Evolutionary conservation across 208 protist genomes (phyloP).

Genomic region (Trypanosomatidae sp.): DNA sequence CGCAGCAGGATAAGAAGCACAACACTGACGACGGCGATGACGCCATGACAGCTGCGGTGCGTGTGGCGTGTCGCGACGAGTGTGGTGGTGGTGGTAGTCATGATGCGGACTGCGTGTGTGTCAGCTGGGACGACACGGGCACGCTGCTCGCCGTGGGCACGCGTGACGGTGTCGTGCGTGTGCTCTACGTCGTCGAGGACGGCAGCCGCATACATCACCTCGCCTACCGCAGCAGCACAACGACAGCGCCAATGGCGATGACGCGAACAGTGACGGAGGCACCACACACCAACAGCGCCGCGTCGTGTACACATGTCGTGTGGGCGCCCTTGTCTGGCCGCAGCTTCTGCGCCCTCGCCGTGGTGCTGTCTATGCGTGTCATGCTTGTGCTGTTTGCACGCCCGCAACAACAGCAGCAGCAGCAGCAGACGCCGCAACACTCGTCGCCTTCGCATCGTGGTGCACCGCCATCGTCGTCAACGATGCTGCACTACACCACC

Average conservation of each 20-base stretch:
- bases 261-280: too few species aligned
- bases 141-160: constrained; percentile 44
- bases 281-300: neutral
- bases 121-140: constrained; percentile 55
- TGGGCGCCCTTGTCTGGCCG: constrained; percentile 65
- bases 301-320: constrained; percentile 33
- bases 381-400: constrained; percentile 50
- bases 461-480: too few species aligned
- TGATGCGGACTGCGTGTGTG: constrained; percentile 17
- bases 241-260: too few species aligned
- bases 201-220: constrained; percentile 14
- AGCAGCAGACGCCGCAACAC: too few species aligned
- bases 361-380: constrained; percentile 27
- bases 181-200: constrained; percentile 27
- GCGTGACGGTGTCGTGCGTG: constrained; percentile 22
- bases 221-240: constrained; percentile 7
- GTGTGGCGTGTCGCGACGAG: too few species aligned
- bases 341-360: constrained; percentile 64
- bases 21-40: too few species aligned
- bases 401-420: too few species aligned
- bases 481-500: constrained; percentile 8
- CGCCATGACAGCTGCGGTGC: too few species aligned
- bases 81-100: too few species aligned
- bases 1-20: too few species aligned
- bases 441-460: too few species aligned